Percentiles rank a stretch among this genome's conserved stretches.
These are phyloP conservation scores for Aspergillus ustus DNA, from an alignment of 2,329 filamentous ascomycete species.

Conservation along the genomic window DNA sequence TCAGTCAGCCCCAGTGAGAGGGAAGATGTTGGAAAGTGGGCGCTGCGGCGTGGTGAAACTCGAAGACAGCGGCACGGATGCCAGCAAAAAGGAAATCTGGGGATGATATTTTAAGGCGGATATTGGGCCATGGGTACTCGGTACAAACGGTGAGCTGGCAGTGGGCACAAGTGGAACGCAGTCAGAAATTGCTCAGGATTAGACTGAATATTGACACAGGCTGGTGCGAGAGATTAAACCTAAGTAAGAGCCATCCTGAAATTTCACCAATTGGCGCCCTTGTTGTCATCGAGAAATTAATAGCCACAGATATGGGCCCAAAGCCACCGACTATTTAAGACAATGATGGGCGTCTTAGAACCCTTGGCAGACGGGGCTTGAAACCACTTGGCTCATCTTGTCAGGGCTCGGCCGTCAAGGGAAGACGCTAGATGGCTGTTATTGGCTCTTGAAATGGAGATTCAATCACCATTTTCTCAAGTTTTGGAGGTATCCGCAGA, in stretches of 20 bases:
- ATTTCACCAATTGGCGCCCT: background rate
- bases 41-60: background rate
- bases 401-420: slow-evolving; percentile 5
- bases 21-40: background rate
- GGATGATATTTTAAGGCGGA: slow-evolving; percentile 4
- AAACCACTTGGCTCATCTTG: slow-evolving; percentile 19
- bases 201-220: slow-evolving; percentile 4
- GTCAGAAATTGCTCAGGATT: slow-evolving; percentile 1
- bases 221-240: slow-evolving; percentile 3
- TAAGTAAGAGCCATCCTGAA: background rate
- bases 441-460: background rate
- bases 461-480: background rate
- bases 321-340: slow-evolving; percentile 5
- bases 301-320: background rate
- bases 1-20: background rate
- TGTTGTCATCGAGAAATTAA: slow-evolving; percentile 3
- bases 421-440: background rate
- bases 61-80: background rate
- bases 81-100: background rate
- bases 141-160: slow-evolving; percentile 14
- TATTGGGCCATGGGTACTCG: background rate
- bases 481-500: background rate
- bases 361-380: slow-evolving; percentile 16
- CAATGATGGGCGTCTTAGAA: background rate
- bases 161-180: slow-evolving; percentile 9